phyloP scores from a whole-genome alignment of 1,284 basidiomycete genomes.

The Trametes hirsuta region DNA sequence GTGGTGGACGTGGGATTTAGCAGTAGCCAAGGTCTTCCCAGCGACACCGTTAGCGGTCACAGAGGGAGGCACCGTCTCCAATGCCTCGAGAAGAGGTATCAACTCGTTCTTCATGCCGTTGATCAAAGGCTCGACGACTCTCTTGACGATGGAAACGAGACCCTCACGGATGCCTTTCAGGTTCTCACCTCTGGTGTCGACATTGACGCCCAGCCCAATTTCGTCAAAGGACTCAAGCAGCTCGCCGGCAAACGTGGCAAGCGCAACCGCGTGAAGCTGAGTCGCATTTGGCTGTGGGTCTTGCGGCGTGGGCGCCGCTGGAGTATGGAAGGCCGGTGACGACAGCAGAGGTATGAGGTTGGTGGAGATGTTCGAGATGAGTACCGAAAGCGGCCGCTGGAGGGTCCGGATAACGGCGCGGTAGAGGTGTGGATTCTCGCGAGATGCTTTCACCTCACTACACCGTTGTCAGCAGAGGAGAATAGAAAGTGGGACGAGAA shows the following conservation, averaged over 20 bases:
- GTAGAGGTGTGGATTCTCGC: slow-evolving; percentile 63
- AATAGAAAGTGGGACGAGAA: slow-evolving; percentile 17
- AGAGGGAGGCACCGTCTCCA: slow-evolving; percentile 49
- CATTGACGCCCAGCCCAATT: slow-evolving; percentile 59
- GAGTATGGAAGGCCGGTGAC: slow-evolving; percentile 59
- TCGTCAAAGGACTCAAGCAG: slow-evolving; percentile 70
- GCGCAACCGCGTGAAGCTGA: slow-evolving; percentile 69
- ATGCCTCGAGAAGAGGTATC: slow-evolving; percentile 58
- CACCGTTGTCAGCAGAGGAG: slow-evolving; percentile 16
- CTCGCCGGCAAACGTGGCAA: slow-evolving; percentile 71
- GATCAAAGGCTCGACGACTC: slow-evolving; percentile 68
- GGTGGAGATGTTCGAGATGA: slow-evolving; percentile 69
- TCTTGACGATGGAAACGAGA: slow-evolving; percentile 64
- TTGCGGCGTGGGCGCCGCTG: slow-evolving; percentile 53
- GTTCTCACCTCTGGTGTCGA: slow-evolving; percentile 65
- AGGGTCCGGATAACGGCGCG: slow-evolving; percentile 72
- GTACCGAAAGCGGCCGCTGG: slow-evolving; percentile 74
- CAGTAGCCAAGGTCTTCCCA: slow-evolving; percentile 39
- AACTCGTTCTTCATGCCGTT: slow-evolving; percentile 63
- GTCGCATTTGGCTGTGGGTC: slow-evolving; percentile 60
- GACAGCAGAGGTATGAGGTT: slow-evolving; percentile 67
- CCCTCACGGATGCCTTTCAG: slow-evolving; percentile 67
- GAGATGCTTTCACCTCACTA: slow-evolving; percentile 70
- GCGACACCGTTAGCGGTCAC: slow-evolving; percentile 27
- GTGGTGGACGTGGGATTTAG: slow-evolving; percentile 51